Conservation (phyloP, 2,329 filamentous ascomycete genomes). For the Calonectria pseudoreteaudii region DNA sequence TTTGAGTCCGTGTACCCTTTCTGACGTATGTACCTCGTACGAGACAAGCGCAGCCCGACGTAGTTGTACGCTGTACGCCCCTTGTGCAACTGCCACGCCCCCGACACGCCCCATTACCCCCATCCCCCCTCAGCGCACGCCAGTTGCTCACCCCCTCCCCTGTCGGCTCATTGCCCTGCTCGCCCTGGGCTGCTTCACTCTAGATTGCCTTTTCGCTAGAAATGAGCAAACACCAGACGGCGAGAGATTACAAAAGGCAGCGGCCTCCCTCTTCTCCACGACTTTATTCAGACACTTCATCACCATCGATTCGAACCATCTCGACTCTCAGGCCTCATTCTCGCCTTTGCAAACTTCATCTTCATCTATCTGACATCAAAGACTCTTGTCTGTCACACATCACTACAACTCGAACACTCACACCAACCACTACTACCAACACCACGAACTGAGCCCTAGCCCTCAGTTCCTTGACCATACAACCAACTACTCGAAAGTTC, state of each 20-base stretch:
- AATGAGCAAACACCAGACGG: slow-evolving; percentile 46
- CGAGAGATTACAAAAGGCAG: slow-evolving; percentile 46
- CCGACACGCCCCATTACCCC: not conserved
- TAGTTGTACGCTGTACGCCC: slow-evolving; percentile 18
- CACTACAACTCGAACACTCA: slow-evolving; percentile 17
- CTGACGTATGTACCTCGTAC: slow-evolving; percentile 45
- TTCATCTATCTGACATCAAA: slow-evolving; percentile 21
- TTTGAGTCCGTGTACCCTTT: slow-evolving; percentile 38
- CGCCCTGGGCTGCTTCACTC: slow-evolving; percentile 46
- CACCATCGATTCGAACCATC: slow-evolving; percentile 40
- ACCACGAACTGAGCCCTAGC: slow-evolving; percentile 37
- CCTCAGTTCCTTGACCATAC: slow-evolving; percentile 32
- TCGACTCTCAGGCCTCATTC: slow-evolving; percentile 29
- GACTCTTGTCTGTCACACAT: slow-evolving; percentile 5
- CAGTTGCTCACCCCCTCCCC: slow-evolving; percentile 31
- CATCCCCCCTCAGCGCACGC: slow-evolving; percentile 1
- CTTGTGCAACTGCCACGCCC: slow-evolving; percentile 14
- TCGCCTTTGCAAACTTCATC: slow-evolving; percentile 27
- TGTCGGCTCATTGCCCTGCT: slow-evolving; percentile 40
- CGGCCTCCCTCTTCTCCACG: slow-evolving; percentile 44
- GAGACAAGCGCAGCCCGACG: slow-evolving; percentile 31
- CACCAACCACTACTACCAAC: slow-evolving; percentile 22
- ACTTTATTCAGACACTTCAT: slow-evolving; percentile 26
- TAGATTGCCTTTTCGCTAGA: slow-evolving; percentile 47
- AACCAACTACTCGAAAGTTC: slow-evolving; percentile 28